Conservation (phyloP, 495 filamentous ascomycete genomes). For the Jackrogersella multiformis region DNA sequence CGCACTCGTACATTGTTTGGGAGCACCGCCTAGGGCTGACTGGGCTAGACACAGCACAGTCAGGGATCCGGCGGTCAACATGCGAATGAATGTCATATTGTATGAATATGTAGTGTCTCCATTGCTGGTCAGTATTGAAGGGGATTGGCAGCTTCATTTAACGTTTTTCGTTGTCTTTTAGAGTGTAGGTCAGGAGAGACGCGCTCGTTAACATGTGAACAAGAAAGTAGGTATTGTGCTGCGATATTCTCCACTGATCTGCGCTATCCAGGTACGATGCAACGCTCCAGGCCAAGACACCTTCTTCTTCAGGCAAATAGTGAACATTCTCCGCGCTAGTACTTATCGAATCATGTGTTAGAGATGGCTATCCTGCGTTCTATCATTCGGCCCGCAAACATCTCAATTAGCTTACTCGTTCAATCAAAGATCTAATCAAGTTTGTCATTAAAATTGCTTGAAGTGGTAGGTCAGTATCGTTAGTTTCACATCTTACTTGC, state of each 20-base stretch:
- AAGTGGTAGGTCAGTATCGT: slow-evolving; percentile 7
- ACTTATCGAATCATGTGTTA: slow-evolving; percentile 21
- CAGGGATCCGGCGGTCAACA: slow-evolving; percentile 17
- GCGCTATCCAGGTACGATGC: slow-evolving; percentile 13
- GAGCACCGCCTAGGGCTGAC: slow-evolving; percentile 20
- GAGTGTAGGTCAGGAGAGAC: slow-evolving; percentile 15
- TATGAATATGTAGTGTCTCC: neutral
- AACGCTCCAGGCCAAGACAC: slow-evolving; percentile 11
- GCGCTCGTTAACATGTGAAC: slow-evolving; percentile 14
- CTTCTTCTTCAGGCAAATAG: slow-evolving; percentile 27
- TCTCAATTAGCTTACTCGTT: slow-evolving; percentile 14
- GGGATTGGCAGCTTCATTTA: neutral
- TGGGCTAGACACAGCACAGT: slow-evolving; percentile 18
- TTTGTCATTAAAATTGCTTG: slow-evolving; percentile 17
- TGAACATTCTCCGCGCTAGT: slow-evolving; percentile 19
- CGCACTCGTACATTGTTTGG: slow-evolving; percentile 22
- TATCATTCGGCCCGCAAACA: slow-evolving; percentile 1
- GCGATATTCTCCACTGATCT: slow-evolving; percentile 23
- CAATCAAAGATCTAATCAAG: slow-evolving; percentile 13
- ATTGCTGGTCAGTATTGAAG: neutral
- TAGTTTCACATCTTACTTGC: slow-evolving; percentile 13
- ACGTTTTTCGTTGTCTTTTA: slow-evolving; percentile 1
- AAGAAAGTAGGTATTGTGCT: slow-evolving; percentile 3
- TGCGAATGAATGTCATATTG: slow-evolving; percentile 27
- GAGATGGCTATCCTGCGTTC: slow-evolving; percentile 11